Evolutionary conservation across 2,329 filamentous ascomycete species (phyloP).

Genomic region (Apiospora sp.): DNA sequence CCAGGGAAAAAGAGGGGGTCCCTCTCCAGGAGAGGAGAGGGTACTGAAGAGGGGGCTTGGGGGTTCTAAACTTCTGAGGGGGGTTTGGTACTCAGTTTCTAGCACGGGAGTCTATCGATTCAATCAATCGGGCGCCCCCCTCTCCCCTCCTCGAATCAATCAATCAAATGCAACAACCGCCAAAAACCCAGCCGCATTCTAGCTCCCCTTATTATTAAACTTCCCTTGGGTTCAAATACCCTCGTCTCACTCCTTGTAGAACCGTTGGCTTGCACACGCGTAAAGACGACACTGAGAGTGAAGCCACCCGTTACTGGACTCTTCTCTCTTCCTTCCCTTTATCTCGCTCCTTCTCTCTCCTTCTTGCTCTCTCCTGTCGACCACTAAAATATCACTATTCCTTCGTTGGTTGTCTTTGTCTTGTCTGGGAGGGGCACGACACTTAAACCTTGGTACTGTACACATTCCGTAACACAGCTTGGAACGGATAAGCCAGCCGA

Average conservation of each 20-base stretch:
- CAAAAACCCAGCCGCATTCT: constrained; percentile 22
- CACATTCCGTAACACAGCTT: constrained; percentile 11
- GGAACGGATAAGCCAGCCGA: constrained; percentile 21
- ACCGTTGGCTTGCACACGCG: background rate
- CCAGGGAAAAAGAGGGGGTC: constrained; percentile 2
- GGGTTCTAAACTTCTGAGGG: background rate
- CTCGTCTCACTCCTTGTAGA: background rate
- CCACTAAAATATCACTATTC: background rate
- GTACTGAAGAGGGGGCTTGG: background rate
- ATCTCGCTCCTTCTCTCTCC: background rate
- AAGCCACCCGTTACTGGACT: background rate
- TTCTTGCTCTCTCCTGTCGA: background rate
- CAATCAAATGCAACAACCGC: constrained; percentile 16
- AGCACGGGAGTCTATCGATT: constrained; percentile 20
- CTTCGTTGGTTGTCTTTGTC: background rate
- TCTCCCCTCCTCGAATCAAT: constrained; percentile 13
- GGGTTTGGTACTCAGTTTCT: constrained; percentile 13
- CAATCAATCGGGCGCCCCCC: background rate
- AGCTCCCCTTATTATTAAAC: constrained; percentile 21
- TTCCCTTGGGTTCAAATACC: constrained; percentile 12
- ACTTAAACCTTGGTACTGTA: background rate
- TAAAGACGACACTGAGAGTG: background rate
- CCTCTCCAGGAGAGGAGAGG: background rate
- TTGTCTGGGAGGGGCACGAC: background rate
- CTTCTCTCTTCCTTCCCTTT: background rate